Conservation (phyloP, 352 stramenopile genomes). For the Pythium chondricola region DNA sequence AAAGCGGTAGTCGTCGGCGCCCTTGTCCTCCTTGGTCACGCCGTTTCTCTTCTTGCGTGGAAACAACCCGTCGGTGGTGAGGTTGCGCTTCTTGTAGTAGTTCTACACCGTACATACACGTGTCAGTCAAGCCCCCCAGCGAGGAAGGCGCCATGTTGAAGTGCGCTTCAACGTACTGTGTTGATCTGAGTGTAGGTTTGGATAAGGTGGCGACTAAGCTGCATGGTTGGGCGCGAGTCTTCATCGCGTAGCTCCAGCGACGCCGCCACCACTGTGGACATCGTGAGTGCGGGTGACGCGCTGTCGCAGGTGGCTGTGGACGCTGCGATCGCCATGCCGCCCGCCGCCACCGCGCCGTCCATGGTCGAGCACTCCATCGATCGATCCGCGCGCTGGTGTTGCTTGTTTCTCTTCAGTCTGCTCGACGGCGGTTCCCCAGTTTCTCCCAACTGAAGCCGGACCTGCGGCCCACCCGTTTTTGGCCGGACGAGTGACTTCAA, state of each 20-base stretch:
- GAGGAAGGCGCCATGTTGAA: conserved; percentile 4
- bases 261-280: conserved; percentile 4
- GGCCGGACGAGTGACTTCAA: neutral
- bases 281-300: conserved; percentile 18
- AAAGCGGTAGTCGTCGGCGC: conserved; percentile 52
- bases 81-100: conserved; percentile 76
- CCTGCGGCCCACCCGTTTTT: conserved; percentile 1
- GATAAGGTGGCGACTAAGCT: conserved; percentile 92
- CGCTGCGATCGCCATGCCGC: conserved; percentile 1
- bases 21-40: conserved; percentile 22
- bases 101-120: conserved; percentile 36
- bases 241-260: conserved; percentile 19
- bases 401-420: conserved; percentile 20
- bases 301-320: neutral
- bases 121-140: conserved; percentile 1
- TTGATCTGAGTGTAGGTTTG: conserved; percentile 98
- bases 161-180: conserved; percentile 31
- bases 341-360: conserved; percentile 3
- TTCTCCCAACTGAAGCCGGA: conserved; percentile 3
- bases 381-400: conserved; percentile 6
- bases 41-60: conserved; percentile 59
- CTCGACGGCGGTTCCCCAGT: conserved; percentile 10
- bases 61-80: conserved; percentile 34
- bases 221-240: conserved; percentile 34
- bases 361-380: conserved; percentile 15